Percentiles rank a stretch among this genome's conserved stretches.
Evolutionary conservation across 768 basidiomycete genomes (phyloP).

Genomic region (Rhodotorula babjevae): DNA sequence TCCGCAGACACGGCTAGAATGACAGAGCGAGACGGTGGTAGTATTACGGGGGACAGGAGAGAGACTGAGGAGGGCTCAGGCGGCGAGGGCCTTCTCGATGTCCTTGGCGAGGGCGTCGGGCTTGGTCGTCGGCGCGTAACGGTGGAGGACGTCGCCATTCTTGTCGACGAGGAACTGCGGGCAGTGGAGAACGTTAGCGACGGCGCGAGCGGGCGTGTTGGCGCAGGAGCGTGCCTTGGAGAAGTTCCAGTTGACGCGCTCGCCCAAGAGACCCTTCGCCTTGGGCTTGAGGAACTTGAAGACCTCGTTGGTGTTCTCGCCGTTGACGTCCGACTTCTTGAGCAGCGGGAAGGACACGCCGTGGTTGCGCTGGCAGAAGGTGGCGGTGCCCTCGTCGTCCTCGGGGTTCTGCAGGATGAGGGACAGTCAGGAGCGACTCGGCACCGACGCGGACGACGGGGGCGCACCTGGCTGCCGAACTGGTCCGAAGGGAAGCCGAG

Average conservation of each 20-base stretch:
- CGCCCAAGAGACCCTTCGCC: conserved; percentile 67
- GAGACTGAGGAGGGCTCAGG: not conserved
- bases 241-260: conserved; percentile 74
- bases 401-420: conserved; percentile 2
- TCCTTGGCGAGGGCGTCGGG: conserved; percentile 58
- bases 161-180: no score
- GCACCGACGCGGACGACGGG: no score
- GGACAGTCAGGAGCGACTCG: conserved; percentile 28
- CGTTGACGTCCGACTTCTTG: conserved; percentile 87
- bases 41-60: not conserved
- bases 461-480: conserved; percentile 72
- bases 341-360: conserved; percentile 85
- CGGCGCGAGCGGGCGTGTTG: no score
- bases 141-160: conserved; percentile 59
- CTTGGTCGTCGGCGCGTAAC: conserved; percentile 71
- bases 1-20: no score
- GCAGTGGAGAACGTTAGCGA: no score
- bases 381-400: conserved; percentile 21
- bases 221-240: not conserved
- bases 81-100: conserved; percentile 53
- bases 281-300: conserved; percentile 78
- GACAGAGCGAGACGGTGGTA: not conserved
- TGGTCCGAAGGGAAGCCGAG: conserved; percentile 92
- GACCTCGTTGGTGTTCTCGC: conserved; percentile 72
- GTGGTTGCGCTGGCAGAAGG: conserved; percentile 72